These are phyloP conservation scores for Ogataea minuta DNA, from an alignment of 805 yeast genomes.

Conservation along the genomic window DNA sequence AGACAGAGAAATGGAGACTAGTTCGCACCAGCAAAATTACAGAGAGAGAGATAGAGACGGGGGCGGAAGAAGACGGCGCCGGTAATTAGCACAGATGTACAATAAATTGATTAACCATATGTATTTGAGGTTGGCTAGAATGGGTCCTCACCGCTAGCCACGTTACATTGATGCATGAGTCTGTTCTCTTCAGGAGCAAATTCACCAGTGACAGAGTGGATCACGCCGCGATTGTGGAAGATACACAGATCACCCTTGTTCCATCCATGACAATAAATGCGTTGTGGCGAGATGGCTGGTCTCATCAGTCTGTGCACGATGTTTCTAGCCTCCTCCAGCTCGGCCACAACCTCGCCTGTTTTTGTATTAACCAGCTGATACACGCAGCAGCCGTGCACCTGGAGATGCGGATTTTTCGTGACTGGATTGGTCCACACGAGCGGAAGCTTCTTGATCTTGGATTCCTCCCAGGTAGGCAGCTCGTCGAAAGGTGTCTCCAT, in stretches of 20 bases:
- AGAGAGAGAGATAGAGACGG: slow-evolving; percentile 20
- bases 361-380: slow-evolving; percentile 53
- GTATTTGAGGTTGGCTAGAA: slow-evolving; percentile 10
- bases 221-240: slow-evolving; percentile 84
- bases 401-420: slow-evolving; percentile 78
- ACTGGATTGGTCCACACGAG: slow-evolving; percentile 92
- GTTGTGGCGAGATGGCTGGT: slow-evolving; percentile 74
- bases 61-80: slow-evolving; percentile 10
- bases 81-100: slow-evolving; percentile 2
- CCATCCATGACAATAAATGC: slow-evolving; percentile 84
- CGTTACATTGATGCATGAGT: slow-evolving; percentile 91
- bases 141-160: slow-evolving; percentile 82
- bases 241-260: slow-evolving; percentile 79
- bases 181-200: slow-evolving; percentile 74
- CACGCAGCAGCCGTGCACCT: slow-evolving; percentile 87
- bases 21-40: slow-evolving; percentile 19
- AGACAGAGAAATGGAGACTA: slow-evolving; percentile 27
- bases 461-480: slow-evolving; percentile 80
- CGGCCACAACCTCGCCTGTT: slow-evolving; percentile 59
- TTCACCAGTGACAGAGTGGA: slow-evolving; percentile 92
- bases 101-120: slow-evolving; percentile 1
- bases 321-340: slow-evolving; percentile 70
- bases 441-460: slow-evolving; percentile 74
- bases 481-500: slow-evolving; percentile 65
- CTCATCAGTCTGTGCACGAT: slow-evolving; percentile 74